Conservation (phyloP, 192 early-diverging fungal genomes). For the Backusella morwellensis region DNA sequence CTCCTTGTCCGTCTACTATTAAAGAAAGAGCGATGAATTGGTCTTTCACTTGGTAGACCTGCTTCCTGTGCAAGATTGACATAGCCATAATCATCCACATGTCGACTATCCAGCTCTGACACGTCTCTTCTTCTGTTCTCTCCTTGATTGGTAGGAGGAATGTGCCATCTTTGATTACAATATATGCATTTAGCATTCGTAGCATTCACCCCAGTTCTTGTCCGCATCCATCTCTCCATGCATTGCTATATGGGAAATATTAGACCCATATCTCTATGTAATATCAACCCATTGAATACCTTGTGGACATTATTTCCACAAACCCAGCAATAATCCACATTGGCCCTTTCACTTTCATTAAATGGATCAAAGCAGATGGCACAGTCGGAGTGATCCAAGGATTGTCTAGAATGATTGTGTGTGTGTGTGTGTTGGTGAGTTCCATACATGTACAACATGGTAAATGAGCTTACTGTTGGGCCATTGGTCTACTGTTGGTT, state of each 20-base stretch:
- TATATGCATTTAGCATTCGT: background rate
- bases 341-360: background rate
- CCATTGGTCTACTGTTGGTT: background rate
- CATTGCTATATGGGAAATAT: background rate
- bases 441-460: background rate
- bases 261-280: background rate
- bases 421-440: no score
- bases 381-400: background rate
- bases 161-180: background rate
- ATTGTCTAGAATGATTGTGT: background rate
- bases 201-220: background rate
- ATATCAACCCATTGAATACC: background rate
- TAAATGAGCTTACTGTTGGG: background rate
- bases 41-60: background rate
- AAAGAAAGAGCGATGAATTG: background rate
- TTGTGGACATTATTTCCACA: background rate
- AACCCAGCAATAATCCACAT: background rate
- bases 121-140: background rate
- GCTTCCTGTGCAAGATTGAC: background rate
- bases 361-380: background rate
- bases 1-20: background rate
- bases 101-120: background rate
- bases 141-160: background rate
- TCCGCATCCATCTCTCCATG: background rate
- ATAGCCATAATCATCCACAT: background rate